Percentiles rank a stretch among this genome's conserved stretches.
phyloP scores from a whole-genome alignment of 2,329 filamentous ascomycete genomes.

The Arthrobotrys sinensis region DNA sequence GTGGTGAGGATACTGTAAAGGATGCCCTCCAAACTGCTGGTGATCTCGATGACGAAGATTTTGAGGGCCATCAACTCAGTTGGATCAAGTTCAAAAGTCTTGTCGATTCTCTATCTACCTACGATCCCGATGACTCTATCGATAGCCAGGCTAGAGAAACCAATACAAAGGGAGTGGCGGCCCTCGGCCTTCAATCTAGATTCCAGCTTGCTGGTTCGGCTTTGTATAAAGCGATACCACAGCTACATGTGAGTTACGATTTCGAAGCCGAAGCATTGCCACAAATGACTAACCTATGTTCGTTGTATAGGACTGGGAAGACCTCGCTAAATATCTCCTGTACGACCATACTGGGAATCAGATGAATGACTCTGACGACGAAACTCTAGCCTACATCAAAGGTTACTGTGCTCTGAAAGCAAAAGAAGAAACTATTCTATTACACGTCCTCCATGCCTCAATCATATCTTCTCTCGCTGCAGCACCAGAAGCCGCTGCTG shows the following conservation, averaged over 20 bases:
- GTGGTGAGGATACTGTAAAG: constrained; percentile 81
- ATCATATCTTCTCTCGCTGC: constrained; percentile 45
- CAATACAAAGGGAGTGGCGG: constrained; percentile 65
- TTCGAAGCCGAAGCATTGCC: background rate
- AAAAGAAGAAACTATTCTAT: constrained; percentile 84
- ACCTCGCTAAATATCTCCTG: constrained; percentile 88
- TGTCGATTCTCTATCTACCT: constrained; percentile 84
- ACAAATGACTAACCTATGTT: constrained; percentile 27
- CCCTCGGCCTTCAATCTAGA: constrained; percentile 54
- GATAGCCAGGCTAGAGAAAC: constrained; percentile 65
- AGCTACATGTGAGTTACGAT: constrained; percentile 42
- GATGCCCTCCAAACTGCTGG: constrained; percentile 78
- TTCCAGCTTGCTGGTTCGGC: constrained; percentile 57
- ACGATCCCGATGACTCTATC: constrained; percentile 75
- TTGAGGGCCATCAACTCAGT: constrained; percentile 80
- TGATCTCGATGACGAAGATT: constrained; percentile 80
- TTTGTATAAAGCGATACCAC: constrained; percentile 52
- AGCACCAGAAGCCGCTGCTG: constrained; percentile 38
- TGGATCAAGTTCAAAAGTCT: constrained; percentile 96
- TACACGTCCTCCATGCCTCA: constrained; percentile 84
- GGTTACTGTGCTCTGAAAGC: constrained; percentile 80
- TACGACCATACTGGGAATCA: constrained; percentile 85
- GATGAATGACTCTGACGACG: constrained; percentile 68
- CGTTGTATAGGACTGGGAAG: constrained; percentile 80
- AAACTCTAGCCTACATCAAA: constrained; percentile 75